phyloP scores from a whole-genome alignment of 1,139 yeast genomes.

The Kodamaea ohmeri region DNA sequence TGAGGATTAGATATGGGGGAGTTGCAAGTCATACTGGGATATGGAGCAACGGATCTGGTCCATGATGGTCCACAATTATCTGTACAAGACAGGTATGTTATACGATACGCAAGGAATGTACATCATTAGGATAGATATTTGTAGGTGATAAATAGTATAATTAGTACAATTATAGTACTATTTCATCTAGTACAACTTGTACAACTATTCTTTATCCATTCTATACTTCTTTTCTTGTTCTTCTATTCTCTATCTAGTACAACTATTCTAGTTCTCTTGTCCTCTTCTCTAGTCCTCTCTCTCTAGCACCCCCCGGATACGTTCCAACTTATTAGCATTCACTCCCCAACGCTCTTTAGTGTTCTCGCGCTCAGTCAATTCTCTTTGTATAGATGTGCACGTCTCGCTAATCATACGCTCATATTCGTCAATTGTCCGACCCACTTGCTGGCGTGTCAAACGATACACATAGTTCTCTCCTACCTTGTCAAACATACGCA shows the following conservation, averaged over 20 bases:
- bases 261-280: constrained; percentile 9
- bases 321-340: constrained; percentile 34
- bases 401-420: constrained; percentile 31
- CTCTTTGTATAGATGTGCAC: constrained; percentile 24
- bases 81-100: too few relatives aligned
- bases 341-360: constrained; percentile 36
- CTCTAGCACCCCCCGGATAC: constrained; percentile 18
- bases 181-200: too few relatives aligned
- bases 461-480: constrained; percentile 22
- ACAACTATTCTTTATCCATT: too few relatives aligned
- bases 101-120: too few relatives aligned
- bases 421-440: constrained; percentile 29
- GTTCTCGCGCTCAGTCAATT: constrained; percentile 30
- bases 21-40: too few relatives aligned
- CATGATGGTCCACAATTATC: too few relatives aligned
- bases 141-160: too few relatives aligned
- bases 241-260: neutral
- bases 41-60: too few relatives aligned
- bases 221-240: neutral
- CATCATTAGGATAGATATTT: too few relatives aligned
- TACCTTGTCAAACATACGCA: constrained; percentile 23
- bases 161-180: too few relatives aligned
- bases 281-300: neutral
- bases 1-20: too few relatives aligned
- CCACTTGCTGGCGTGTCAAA: constrained; percentile 12